Conservation (phyloP, 192 early-diverging fungal genomes). For the Backusella tarrabulga region DNA sequence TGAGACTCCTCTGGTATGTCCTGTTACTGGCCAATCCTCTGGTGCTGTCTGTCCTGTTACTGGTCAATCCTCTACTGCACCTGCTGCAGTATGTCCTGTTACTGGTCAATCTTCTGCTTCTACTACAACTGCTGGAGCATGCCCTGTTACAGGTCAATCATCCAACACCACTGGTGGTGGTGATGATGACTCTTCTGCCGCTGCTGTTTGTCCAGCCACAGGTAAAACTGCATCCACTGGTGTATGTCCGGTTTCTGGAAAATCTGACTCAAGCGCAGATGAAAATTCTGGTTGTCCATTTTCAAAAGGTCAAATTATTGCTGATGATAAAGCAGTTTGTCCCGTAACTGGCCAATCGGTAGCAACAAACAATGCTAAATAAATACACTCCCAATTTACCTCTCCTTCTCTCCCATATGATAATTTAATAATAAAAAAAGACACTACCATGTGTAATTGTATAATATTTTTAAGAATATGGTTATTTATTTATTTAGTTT, state of each 20-base stretch:
- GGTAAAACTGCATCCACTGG: neutral
- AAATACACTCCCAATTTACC: neutral
- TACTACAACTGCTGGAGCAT: neutral
- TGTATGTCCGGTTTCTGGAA: neutral
- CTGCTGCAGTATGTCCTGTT: neutral
- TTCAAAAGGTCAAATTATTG: neutral
- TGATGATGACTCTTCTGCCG: neutral
- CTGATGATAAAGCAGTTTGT: neutral
- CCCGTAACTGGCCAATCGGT: conserved; percentile 1
- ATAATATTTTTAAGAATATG: neutral
- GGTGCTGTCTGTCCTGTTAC: neutral
- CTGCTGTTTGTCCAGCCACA: neutral
- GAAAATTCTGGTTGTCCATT: neutral
- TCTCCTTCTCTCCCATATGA: neutral
- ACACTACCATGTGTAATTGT: neutral
- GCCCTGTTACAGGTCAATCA: conserved; percentile 16
- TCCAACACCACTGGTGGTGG: neutral
- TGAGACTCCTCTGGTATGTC: neutral
- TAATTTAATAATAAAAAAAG: neutral
- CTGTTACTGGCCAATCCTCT: conserved; percentile 11
- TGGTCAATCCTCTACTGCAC: neutral
- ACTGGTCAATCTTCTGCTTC: neutral
- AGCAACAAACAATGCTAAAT: neutral
- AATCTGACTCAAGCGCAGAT: neutral
- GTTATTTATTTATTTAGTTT: neutral